Conservation (phyloP, 73 alveolate species). For the Durusdinium trenchii region DNA sequence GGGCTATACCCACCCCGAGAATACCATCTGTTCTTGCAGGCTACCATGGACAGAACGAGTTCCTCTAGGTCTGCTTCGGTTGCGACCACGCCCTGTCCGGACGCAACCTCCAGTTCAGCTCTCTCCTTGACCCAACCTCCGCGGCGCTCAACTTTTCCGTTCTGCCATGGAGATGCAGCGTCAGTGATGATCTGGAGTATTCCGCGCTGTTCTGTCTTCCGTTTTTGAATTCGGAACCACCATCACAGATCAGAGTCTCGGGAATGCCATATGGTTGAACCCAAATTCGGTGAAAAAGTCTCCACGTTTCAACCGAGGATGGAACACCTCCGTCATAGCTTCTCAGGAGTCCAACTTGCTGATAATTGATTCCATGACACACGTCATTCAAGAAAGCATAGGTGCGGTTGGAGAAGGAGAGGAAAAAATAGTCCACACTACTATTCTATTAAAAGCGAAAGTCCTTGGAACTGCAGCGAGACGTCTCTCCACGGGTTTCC, state of each 20-base stretch:
- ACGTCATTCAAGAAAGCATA: constrained; percentile 6
- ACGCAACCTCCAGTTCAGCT: background rate
- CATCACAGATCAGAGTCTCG: background rate
- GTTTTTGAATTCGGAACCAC: constrained; percentile 15
- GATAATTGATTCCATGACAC: constrained; percentile 1
- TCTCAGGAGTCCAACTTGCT: background rate
- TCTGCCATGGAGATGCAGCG: constrained; percentile 22
- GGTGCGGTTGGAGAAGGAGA: background rate
- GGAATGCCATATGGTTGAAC: background rate
- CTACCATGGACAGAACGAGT: background rate
- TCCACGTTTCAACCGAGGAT: background rate
- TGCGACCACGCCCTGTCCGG: background rate
- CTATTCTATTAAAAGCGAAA: background rate
- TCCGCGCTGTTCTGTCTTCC: background rate
- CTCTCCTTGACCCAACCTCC: constrained; percentile 53
- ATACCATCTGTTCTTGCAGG: background rate
- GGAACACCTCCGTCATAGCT: background rate
- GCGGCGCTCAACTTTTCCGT: constrained; percentile 25
- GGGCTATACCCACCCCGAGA: constrained; percentile 13
- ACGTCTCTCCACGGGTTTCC: background rate
- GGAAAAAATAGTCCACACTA: background rate
- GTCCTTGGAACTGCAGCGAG: background rate
- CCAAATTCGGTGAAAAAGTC: background rate
- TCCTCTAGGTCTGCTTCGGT: background rate
- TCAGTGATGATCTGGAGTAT: background rate